Evolutionary conservation across 768 basidiomycete species (phyloP).

Genomic region (Suillus luteus): DNA sequence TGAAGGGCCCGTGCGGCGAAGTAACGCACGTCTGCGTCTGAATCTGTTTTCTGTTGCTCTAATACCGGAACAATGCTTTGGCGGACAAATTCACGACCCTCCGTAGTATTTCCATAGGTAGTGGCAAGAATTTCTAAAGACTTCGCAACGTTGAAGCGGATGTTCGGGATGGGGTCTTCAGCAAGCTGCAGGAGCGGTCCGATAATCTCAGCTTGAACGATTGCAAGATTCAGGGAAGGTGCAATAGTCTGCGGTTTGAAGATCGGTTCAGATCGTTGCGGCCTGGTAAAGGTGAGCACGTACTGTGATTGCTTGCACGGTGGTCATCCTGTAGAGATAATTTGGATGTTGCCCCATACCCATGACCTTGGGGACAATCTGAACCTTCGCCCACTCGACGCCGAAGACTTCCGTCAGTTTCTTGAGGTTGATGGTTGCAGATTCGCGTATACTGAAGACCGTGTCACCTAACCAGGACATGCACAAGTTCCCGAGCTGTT

Average conservation of each 20-base stretch:
- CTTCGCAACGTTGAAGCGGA: conserved; percentile 98
- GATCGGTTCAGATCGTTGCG: not conserved
- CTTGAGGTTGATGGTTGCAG: conserved; percentile 96
- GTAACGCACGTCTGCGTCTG: conserved; percentile 95
- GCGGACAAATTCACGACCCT: conserved; percentile 75
- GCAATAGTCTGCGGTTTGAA: conserved; percentile 78
- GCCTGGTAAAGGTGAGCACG: conserved; percentile 26
- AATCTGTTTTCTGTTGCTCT: conserved; percentile 84
- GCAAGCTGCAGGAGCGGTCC: conserved; percentile 81
- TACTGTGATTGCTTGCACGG: conserved; percentile 97
- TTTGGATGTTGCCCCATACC: conserved; percentile 97
- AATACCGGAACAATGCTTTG: conserved; percentile 79
- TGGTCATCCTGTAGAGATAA: conserved; percentile 98
- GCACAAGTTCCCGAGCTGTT: conserved; percentile 93
- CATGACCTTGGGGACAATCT: conserved; percentile 96
- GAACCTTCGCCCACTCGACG: conserved; percentile 92
- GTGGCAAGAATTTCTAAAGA: conserved; percentile 85
- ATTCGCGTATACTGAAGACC: conserved; percentile 97
- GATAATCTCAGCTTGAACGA: conserved; percentile 82
- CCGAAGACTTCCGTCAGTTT: conserved; percentile 98
- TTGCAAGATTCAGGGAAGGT: conserved; percentile 82
- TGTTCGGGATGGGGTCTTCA: conserved; percentile 94
- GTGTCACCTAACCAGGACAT: conserved; percentile 99
- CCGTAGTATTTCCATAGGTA: conserved; percentile 60
- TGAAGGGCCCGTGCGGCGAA: conserved; percentile 85